Evolutionary conservation across 1,284 basidiomycete species (phyloP), one percentile per base, ranked within the genome.

Genomic region (Rhodotorula sp.): DNA sequence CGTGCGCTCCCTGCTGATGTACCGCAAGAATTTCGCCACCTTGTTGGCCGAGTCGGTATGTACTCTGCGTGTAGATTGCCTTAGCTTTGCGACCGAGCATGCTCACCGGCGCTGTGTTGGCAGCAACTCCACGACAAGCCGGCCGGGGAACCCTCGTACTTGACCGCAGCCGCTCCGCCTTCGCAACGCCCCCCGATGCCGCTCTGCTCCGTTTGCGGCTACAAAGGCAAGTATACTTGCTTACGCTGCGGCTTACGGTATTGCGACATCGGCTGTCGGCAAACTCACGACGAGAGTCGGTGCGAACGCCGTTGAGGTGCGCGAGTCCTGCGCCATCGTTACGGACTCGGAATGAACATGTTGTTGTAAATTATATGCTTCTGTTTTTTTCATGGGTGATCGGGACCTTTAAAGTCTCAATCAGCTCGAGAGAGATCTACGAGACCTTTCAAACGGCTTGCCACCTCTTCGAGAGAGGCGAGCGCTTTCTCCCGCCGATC

Each of bases 41-140:
- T 82, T 91, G 64, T 82, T 91, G 43, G 89, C 90, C n/a, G 90
- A 92, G 82, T 89, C 89, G 65, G 90, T 90, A 76, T 71, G 89
- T 57, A 26, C 15, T 28, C n/a, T n/a, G n/a, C n/a, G n/a, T n/a
- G n/a, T n/a, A n/a, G n/a, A n/a, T n/a, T n/a, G n/a, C n/a, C n/a
- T n/a, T n/a, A n/a, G n/a, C n/a, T n/a, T n/a, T n/a, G n/a, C n/a
- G n/a, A n/a, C n/a, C n/a, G 28, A 19, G n/a, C 18, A 19, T 28
- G n/a, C 54, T 52, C 48, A n/a, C 38, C 60, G 5, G n/a, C 26
- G 7, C 50, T 48, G 38, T n/a, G 47, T 59, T 50, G n/a, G 49
- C 77, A 91, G 90, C 85, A 86, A 65, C 85, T 91, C 49, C 83
- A 85, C 18, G 80, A 83, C 59, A 80, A 87, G 64, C 85, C 88